Conservation (phyloP, 2,329 filamentous ascomycete species). For the Epichloe sibirici region DNA sequence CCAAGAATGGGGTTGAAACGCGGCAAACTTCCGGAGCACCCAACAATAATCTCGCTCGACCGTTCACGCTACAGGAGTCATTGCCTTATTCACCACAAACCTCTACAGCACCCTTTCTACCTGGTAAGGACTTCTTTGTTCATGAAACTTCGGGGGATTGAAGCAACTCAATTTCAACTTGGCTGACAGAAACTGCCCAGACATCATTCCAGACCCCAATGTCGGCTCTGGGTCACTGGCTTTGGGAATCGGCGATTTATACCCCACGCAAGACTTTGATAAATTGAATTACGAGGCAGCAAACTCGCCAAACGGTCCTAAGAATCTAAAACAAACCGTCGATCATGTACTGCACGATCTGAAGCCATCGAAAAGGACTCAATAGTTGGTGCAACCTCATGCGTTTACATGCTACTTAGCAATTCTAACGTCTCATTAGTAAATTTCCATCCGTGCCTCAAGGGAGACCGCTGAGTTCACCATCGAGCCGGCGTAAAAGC, state of each 20-base stretch:
- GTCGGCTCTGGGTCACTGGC: conserved; percentile 45
- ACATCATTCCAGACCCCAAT: conserved; percentile 53
- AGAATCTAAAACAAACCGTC: conserved; percentile 57
- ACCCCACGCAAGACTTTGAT: conserved; percentile 46
- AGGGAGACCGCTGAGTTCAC: conserved; percentile 8
- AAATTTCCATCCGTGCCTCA: conserved; percentile 33
- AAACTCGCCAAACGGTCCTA: conserved; percentile 44
- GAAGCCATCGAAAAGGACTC: conserved; percentile 55
- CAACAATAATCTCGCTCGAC: conserved; percentile 22
- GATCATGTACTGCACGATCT: conserved; percentile 66
- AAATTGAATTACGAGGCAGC: conserved; percentile 59
- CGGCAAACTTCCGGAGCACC: conserved; percentile 13
- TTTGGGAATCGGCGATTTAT: conserved; percentile 35
- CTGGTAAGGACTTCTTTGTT: conserved; percentile 38
- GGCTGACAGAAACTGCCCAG: conserved; percentile 22
- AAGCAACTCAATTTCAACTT: neutral
- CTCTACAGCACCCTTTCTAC: conserved; percentile 66
- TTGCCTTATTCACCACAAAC: conserved; percentile 74
- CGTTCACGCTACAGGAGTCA: conserved; percentile 60
- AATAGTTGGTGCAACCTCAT: conserved; percentile 40
- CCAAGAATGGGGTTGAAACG: conserved; percentile 22
- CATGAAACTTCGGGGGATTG: neutral
- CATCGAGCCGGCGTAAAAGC: conserved; percentile 13
- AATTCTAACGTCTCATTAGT: conserved; percentile 21
- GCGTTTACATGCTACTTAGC: neutral